Evolutionary conservation across 305 asterid species (phyloP).

Genomic region (Ajuga reptans): DNA sequence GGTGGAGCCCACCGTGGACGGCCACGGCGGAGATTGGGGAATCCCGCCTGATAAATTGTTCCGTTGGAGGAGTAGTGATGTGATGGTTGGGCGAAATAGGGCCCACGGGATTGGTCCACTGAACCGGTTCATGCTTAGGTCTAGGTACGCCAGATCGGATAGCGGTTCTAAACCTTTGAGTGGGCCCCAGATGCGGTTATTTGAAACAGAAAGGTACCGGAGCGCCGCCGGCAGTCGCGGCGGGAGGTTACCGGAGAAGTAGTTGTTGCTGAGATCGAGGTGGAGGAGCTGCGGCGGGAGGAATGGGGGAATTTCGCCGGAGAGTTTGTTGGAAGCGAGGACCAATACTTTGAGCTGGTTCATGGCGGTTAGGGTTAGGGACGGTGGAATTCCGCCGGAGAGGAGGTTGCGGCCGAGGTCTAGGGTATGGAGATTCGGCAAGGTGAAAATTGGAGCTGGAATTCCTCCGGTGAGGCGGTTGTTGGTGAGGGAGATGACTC

Average conservation of each 20-base stretch:
- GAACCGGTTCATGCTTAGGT: slow-evolving; percentile 61
- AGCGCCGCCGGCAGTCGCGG: slow-evolving; percentile 40
- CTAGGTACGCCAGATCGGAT: slow-evolving; percentile 47
- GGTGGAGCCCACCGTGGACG: slow-evolving; percentile 32
- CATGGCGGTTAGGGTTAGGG: slow-evolving; percentile 16
- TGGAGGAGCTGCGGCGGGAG: slow-evolving; percentile 46
- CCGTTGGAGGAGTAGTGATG: slow-evolving; percentile 71
- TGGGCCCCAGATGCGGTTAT: slow-evolving; percentile 56
- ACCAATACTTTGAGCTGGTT: slow-evolving; percentile 37
- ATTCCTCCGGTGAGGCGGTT: slow-evolving; percentile 57
- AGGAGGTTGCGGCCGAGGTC: slow-evolving; percentile 63
- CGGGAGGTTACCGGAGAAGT: slow-evolving; percentile 30
- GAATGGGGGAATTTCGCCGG: slow-evolving; percentile 34
- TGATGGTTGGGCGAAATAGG: slow-evolving; percentile 42
- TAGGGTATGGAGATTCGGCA: slow-evolving; percentile 59
- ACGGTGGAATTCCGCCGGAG: slow-evolving; percentile 40
- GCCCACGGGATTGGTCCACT: slow-evolving; percentile 58
- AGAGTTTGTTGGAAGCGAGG: slow-evolving; percentile 37
- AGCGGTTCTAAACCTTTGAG: slow-evolving; percentile 34
- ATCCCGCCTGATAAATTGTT: slow-evolving; percentile 66
- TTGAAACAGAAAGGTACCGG: slow-evolving; percentile 50
- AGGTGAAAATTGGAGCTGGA: slow-evolving; percentile 33
- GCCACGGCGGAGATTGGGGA: slow-evolving; percentile 31
- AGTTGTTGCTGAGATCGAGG: slow-evolving; percentile 50
- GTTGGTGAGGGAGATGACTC: slow-evolving; percentile 49